These are phyloP conservation scores for sunflower (Helianthus annuus) DNA, from an alignment of 129 eudicot species.

Conservation along the genomic window DNA sequence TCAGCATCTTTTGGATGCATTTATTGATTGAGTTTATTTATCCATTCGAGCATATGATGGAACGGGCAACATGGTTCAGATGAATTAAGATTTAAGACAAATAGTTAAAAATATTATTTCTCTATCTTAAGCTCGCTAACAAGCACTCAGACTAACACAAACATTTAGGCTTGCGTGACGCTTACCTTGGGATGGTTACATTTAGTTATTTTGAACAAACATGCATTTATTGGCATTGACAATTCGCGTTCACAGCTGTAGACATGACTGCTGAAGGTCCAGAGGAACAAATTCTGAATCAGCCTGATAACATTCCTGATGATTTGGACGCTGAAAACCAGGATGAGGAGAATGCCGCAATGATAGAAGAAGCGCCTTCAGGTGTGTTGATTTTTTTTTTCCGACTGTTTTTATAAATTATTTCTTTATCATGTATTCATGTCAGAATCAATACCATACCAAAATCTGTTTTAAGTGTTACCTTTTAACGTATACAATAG, in stretches of 20 bases:
- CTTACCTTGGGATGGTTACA: conserved; percentile 12
- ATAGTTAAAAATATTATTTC: neutral
- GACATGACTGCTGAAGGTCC: conserved; percentile 65
- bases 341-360: conserved; percentile 74
- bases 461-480: conserved; percentile 3
- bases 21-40: conserved; percentile 9
- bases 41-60: conserved; percentile 5
- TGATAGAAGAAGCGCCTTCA: conserved; percentile 73
- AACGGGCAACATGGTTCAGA: neutral
- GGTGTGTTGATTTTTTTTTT: conserved; percentile 39
- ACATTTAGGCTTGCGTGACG: conserved; percentile 5
- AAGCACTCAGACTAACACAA: conserved; percentile 4
- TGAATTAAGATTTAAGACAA: neutral
- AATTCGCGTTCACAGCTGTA: conserved; percentile 57
- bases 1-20: conserved; percentile 8
- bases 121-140: neutral
- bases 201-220: conserved; percentile 7
- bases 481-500: neutral
- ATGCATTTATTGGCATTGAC: conserved; percentile 15
- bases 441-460: conserved; percentile 6
- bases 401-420: neutral
- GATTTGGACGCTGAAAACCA: conserved; percentile 62
- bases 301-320: conserved; percentile 68
- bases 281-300: conserved; percentile 79
- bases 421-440: conserved; percentile 3